These are phyloP conservation scores for Claviceps fusiformis DNA, from an alignment of 2,329 filamentous ascomycete species.

Conservation along the genomic window DNA sequence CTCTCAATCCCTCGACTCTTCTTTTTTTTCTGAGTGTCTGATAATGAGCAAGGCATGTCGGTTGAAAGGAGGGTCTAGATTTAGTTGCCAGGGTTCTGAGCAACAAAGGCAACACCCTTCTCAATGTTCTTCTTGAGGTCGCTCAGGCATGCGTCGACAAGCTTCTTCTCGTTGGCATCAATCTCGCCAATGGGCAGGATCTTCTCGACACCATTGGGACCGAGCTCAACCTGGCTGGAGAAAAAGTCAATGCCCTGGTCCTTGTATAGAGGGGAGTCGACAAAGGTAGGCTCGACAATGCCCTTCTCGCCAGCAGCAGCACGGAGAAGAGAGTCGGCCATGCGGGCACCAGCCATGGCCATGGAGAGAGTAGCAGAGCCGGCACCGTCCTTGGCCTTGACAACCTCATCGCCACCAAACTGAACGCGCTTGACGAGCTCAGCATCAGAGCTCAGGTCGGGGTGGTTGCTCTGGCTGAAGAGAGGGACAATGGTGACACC, in stretches of 20 bases:
- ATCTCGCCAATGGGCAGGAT: slow-evolving; percentile 78
- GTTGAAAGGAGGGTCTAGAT: not conserved
- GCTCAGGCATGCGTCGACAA: slow-evolving; percentile 70
- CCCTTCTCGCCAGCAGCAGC: slow-evolving; percentile 88
- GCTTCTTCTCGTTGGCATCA: slow-evolving; percentile 74
- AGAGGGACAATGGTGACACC: slow-evolving; percentile 97
- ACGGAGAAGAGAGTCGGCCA: slow-evolving; percentile 85
- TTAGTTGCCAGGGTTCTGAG: slow-evolving; percentile 48
- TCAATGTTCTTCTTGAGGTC: slow-evolving; percentile 92
- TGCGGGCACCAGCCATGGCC: slow-evolving; percentile 81
- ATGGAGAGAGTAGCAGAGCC: slow-evolving; percentile 97
- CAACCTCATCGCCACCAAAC: slow-evolving; percentile 98
- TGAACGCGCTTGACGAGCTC: slow-evolving; percentile 87
- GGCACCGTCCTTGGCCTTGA: slow-evolving; percentile 96
- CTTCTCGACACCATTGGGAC: slow-evolving; percentile 90
- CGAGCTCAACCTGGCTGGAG: slow-evolving; percentile 86
- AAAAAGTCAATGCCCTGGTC: slow-evolving; percentile 97
- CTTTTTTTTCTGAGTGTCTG: not conserved
- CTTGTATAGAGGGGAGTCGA: slow-evolving; percentile 96
- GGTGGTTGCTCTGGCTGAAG: slow-evolving; percentile 85
- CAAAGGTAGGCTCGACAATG: slow-evolving; percentile 89
- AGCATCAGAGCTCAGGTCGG: slow-evolving; percentile 64
- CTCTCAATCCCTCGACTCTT: not conserved
- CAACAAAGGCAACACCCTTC: slow-evolving; percentile 62
- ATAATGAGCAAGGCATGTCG: not conserved